phyloP scores from a whole-genome alignment of 176 grass and related monocot species.

The Alopecurus myosuroides region DNA sequence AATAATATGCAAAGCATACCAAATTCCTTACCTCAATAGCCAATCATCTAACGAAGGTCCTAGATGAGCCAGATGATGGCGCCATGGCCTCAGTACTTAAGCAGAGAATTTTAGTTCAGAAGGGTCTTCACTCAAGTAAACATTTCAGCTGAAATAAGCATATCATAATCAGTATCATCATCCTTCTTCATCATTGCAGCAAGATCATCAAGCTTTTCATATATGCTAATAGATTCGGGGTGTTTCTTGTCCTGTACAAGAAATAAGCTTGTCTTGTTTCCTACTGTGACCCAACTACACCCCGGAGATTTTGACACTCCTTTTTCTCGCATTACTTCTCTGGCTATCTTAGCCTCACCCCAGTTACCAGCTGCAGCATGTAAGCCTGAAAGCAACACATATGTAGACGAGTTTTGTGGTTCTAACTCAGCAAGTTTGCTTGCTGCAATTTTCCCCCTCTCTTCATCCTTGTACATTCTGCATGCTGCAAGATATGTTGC shows the following conservation, averaged over 20 bases:
- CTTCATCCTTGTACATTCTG: constrained; percentile 61
- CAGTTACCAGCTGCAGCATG: constrained; percentile 74
- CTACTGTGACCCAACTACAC: constrained; percentile 64
- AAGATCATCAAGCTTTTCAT: constrained; percentile 40
- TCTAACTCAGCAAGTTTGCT: constrained; percentile 54
- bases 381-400: constrained; percentile 54
- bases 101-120: neutral
- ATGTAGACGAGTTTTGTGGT: constrained; percentile 52
- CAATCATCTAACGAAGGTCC: neutral
- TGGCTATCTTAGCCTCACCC: constrained; percentile 45
- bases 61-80: neutral
- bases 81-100: neutral
- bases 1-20: neutral
- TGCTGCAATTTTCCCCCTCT: constrained; percentile 48
- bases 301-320: constrained; percentile 59
- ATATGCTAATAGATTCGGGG: constrained; percentile 33
- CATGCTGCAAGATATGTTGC: constrained; percentile 59
- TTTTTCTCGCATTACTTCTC: constrained; percentile 61
- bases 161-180: constrained; percentile 20
- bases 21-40: constrained; percentile 4
- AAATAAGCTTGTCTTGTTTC: constrained; percentile 50
- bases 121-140: constrained; percentile 3
- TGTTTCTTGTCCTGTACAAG: constrained; percentile 58
- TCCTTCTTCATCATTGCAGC: constrained; percentile 50
- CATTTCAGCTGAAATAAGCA: constrained; percentile 14